Evolutionary conservation across 257 asterid species (phyloP).

Genomic region (Fraxinus pennsylvanica): DNA sequence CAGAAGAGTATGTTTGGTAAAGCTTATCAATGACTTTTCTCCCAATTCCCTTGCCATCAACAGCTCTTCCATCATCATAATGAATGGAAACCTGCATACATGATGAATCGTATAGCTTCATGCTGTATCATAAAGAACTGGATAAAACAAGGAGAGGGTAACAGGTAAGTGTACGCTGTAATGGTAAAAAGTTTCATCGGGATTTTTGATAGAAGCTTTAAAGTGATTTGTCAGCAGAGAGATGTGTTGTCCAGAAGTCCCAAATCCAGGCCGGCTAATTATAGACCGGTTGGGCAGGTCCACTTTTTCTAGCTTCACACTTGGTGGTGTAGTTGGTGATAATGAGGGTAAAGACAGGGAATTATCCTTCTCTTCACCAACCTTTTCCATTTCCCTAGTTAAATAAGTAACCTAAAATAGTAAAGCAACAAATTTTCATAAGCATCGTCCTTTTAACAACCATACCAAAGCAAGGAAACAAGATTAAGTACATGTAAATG

Average conservation of each 20-base stretch:
- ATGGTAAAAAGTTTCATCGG: constrained; percentile 60
- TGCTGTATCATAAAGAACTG: constrained; percentile 11
- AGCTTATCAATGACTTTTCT: constrained; percentile 71
- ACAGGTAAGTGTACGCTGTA: constrained; percentile 52
- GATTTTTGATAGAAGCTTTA: constrained; percentile 61
- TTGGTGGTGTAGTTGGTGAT: constrained; percentile 29
- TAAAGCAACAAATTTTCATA: constrained; percentile 20
- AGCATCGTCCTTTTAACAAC: constrained; percentile 14
- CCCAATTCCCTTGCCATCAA: constrained; percentile 57
- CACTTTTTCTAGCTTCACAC: constrained; percentile 34
- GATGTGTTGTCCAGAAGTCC: constrained; percentile 63
- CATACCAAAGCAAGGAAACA: not conserved
- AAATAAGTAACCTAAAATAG: constrained; percentile 29
- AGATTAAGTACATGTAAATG: not conserved
- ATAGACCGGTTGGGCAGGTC: constrained; percentile 48
- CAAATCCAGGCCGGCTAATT: constrained; percentile 61
- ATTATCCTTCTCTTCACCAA: constrained; percentile 21
- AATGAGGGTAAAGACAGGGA: constrained; percentile 33
- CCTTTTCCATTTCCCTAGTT: constrained; percentile 41
- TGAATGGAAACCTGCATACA: constrained; percentile 66
- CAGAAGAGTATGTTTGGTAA: constrained; percentile 70
- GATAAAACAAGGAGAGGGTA: constrained; percentile 19
- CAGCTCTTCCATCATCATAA: constrained; percentile 46
- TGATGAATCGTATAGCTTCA: constrained; percentile 21
- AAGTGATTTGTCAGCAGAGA: constrained; percentile 71